Conservation (phyloP, 139 green algal genomes). For the Picochlorum sp. region DNA sequence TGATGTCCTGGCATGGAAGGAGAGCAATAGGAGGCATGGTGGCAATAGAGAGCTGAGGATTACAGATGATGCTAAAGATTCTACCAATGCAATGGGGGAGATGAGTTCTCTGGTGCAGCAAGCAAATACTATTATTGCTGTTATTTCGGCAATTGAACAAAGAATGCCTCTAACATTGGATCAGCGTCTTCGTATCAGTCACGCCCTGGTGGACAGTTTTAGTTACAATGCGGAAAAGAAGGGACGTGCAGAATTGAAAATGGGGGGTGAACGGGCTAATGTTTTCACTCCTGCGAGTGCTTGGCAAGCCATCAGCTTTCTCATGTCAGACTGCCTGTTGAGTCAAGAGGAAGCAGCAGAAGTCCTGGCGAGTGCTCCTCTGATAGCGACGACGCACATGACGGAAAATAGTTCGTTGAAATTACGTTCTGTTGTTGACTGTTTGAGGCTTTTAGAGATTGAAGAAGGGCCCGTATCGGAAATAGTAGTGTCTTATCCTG, state of each 20-base stretch:
- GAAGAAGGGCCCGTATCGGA: neutral
- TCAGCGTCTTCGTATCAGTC: neutral
- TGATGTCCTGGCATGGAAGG: too few species aligned
- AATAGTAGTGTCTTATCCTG: slow-evolving; percentile 1
- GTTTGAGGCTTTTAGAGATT: slow-evolving; percentile 11
- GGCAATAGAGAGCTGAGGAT: too few species aligned
- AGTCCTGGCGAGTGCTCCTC: neutral
- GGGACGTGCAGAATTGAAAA: too few species aligned
- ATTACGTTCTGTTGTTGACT: neutral
- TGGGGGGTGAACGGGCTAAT: too few species aligned
- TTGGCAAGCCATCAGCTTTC: neutral
- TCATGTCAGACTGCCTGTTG: neutral
- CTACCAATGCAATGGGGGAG: too few species aligned
- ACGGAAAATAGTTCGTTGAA: neutral
- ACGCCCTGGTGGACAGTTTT: neutral
- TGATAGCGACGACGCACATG: slow-evolving; percentile 6
- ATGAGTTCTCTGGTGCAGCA: neutral
- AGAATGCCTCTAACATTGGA: neutral
- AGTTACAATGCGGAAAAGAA: neutral
- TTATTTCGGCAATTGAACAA: neutral
- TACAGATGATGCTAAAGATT: too few species aligned
- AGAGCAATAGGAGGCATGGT: too few species aligned
- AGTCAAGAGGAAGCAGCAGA: neutral
- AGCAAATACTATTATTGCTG: slow-evolving; percentile 3
- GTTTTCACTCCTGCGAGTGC: neutral